Base-by-base conservation (phyloP, 768 basidiomycete genomes). In the Erythrobasidium yunnanense region DNA sequence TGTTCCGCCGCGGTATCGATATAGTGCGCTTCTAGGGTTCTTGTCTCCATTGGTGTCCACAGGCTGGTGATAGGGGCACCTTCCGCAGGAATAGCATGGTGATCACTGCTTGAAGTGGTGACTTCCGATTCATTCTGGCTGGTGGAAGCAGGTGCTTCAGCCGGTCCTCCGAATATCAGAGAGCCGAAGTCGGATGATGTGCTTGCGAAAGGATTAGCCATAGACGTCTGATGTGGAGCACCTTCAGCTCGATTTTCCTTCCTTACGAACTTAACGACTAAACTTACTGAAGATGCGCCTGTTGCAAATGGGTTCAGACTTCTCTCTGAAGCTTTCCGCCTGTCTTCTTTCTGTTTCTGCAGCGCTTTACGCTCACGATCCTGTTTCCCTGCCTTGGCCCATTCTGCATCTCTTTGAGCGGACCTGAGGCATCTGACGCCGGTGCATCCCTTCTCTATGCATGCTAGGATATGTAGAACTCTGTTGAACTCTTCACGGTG, bases 401-500 rank as follows among this genome's bases (percentile, higher is more conserved):
- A 60, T 20, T 20, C 45, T 5, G 2, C 38, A 27, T 38, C 47
- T 20, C 60, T 51, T 33, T 23, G 20, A 33, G 25, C 60, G n/a
- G 49, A 46, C 30, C 60, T 49, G 29, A 63, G 32, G 25, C 45
- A 51, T 51, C 60, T 27, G 4, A 63, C 60, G 27, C 60, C 60
- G 17, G 25, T 27, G 27, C 60, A 63, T n/a, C 60, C 47, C 22
- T 33, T 49, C 60, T 63, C 52, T 17, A 33, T 8, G 25, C 60
- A 63, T 7, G 47, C 60, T 22, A 63, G 38, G 30, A 63, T 34
- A 33, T 63, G 52, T 35, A 63, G 30, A 38, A 63, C 25, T 23
- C 60, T 25, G 60, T 63, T 49, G 32, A 49, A 49, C 25, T 63
- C 60, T 7, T 63, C 60, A 2, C 60, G 60, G 47, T 63, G 52